Evolutionary conservation across 257 asterid genomes (phyloP).

Genomic region (Salvia splendens): DNA sequence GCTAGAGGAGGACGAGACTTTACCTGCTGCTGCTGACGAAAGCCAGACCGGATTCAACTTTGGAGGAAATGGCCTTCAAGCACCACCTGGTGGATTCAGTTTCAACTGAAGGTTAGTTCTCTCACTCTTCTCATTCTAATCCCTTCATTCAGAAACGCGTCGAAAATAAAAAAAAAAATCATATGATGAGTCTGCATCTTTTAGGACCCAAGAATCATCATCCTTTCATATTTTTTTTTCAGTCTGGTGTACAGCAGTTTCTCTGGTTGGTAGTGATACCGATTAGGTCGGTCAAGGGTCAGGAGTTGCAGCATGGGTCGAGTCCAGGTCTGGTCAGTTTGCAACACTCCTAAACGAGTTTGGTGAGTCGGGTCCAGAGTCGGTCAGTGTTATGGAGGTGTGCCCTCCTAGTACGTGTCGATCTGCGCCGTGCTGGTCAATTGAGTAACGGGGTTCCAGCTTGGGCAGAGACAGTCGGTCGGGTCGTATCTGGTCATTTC

Average conservation of each 20-base stretch:
- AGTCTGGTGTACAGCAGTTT: slow-evolving; percentile 34
- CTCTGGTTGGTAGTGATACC: slow-evolving; percentile 33
- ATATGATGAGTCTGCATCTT: background rate
- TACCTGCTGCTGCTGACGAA: slow-evolving; percentile 54
- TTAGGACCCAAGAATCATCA: slow-evolving; percentile 4
- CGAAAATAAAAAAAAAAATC: background rate
- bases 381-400: slow-evolving; percentile 49
- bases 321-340: slow-evolving; percentile 52
- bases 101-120: slow-evolving; percentile 61
- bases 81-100: slow-evolving; percentile 81
- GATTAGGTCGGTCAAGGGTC: slow-evolving; percentile 30
- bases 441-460: slow-evolving; percentile 28
- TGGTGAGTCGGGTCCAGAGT: slow-evolving; percentile 52
- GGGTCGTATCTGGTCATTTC: slow-evolving; percentile 38
- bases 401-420: slow-evolving; percentile 40
- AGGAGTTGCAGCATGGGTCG: slow-evolving; percentile 35
- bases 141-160: background rate
- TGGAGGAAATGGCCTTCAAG: slow-evolving; percentile 62
- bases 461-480: slow-evolving; percentile 30
- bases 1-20: slow-evolving; percentile 75
- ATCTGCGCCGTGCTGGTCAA: slow-evolving; percentile 38
- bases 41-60: slow-evolving; percentile 68
- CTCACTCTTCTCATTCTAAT: slow-evolving; percentile 1
- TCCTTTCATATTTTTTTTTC: slow-evolving; percentile 23
- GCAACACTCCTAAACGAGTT: slow-evolving; percentile 54